A percentile compares a stretch with the other conserved stretches of the same genome.
Conservation (phyloP, 441 rosid species). For the Mallotus repandus region DNA sequence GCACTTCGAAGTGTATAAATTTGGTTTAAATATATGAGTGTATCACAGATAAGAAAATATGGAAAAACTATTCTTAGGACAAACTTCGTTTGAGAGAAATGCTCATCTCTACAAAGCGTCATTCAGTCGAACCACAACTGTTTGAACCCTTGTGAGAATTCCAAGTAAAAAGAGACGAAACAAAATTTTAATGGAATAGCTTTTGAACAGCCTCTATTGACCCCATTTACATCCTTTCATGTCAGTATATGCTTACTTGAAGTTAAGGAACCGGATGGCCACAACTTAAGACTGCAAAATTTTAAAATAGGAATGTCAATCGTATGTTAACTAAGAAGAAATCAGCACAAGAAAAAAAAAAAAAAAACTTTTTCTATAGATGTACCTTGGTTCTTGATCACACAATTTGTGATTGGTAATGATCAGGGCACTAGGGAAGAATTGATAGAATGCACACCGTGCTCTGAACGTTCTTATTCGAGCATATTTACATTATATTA, state of each 20-base stretch:
- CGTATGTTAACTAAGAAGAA: neutral
- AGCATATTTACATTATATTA: neutral
- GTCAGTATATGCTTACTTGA: neutral
- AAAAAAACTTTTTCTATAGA: too few species aligned
- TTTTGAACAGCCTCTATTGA: neutral
- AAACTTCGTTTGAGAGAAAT: too few species aligned
- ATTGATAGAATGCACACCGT: neutral
- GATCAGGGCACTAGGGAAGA: neutral
- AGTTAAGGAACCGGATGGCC: neutral
- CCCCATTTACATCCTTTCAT: neutral
- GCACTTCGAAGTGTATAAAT: too few species aligned
- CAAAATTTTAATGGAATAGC: neutral
- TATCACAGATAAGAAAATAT: too few species aligned
- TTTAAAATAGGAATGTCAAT: neutral
- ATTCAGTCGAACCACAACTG: too few species aligned
- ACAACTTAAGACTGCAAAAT: slow-evolving; percentile 10
- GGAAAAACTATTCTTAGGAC: too few species aligned
- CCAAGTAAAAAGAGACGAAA: neutral
- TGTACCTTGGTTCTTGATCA: slow-evolving; percentile 1
- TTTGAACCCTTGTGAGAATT: too few species aligned
- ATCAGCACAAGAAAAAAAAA: neutral
- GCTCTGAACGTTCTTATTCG: neutral
- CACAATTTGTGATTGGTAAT: neutral
- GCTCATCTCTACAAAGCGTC: too few species aligned
- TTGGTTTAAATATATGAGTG: too few species aligned